Conservation (phyloP, 2,329 filamentous ascomycete species). For the Epichloe gansuensis region DNA sequence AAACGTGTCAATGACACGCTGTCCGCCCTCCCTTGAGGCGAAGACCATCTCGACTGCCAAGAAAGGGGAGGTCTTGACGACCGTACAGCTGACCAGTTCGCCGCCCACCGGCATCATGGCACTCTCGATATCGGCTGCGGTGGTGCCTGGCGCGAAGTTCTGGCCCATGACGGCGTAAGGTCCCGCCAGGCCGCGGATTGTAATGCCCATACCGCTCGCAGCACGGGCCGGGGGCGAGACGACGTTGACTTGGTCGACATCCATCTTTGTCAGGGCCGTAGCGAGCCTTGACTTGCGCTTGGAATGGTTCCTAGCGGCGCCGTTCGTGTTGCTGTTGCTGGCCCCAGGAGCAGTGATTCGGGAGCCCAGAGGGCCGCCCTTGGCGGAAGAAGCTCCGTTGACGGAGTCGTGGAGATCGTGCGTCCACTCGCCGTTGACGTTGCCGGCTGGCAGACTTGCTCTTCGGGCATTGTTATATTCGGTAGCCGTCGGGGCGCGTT, state of each 20-base stretch:
- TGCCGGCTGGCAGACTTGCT: constrained; percentile 29
- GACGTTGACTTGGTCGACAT: constrained; percentile 27
- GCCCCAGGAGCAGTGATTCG: constrained; percentile 30
- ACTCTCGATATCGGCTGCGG: constrained; percentile 69
- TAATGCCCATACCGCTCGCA: constrained; percentile 35
- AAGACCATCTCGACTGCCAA: constrained; percentile 71
- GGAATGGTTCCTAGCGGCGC: constrained; percentile 11
- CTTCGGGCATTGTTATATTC: constrained; percentile 12
- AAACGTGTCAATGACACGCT: constrained; percentile 62
- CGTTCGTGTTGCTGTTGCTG: constrained; percentile 8
- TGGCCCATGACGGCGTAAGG: constrained; percentile 62
- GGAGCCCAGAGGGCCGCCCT: constrained; percentile 29
- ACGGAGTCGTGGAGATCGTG: constrained; percentile 50
- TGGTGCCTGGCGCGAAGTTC: constrained; percentile 74
- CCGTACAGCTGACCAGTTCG: constrained; percentile 50
- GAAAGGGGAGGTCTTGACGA: constrained; percentile 55
- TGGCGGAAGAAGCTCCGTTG: constrained; percentile 15
- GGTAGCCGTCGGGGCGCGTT: constrained; percentile 7
- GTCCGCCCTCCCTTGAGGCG: constrained; percentile 56
- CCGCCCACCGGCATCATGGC: constrained; percentile 68
- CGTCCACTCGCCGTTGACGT: constrained; percentile 57
- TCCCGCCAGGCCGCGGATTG: constrained; percentile 60
- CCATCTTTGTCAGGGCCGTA: constrained; percentile 30
- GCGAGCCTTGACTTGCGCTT: constrained; percentile 27
- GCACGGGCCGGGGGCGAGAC: constrained; percentile 8